phyloP scores from a whole-genome alignment of 2,329 filamentous ascomycete species.

The Colletotrichum echinochloae region DNA sequence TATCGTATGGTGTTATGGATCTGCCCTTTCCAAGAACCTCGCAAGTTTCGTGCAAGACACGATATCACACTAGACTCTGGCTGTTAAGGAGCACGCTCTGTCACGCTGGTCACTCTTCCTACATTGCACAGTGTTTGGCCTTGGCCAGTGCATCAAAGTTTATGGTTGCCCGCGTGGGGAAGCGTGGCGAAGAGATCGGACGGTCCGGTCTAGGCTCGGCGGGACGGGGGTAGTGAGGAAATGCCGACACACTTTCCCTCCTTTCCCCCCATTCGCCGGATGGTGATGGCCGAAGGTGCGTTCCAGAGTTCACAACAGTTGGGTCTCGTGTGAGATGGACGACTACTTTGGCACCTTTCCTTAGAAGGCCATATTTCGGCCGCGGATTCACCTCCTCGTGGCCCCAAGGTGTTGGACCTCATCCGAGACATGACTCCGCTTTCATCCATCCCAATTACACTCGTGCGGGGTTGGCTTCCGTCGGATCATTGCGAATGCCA shows the following conservation, averaged over 20 bases:
- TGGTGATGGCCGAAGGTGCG: conserved; percentile 1
- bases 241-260: conserved; percentile 8
- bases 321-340: conserved; percentile 9
- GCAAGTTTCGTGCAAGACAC: background rate
- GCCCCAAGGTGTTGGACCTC: background rate
- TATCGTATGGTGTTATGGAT: background rate
- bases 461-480: background rate
- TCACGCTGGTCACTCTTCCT: background rate
- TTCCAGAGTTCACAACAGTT: conserved; percentile 30
- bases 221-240: background rate
- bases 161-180: background rate
- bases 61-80: background rate
- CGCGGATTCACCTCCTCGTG: background rate
- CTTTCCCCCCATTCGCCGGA: background rate
- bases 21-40: no score
- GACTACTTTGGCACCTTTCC: background rate
- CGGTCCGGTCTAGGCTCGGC: conserved; percentile 15
- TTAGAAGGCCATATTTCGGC: background rate
- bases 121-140: background rate
- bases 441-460: background rate
- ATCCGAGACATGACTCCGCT: background rate
- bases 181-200: conserved; percentile 7
- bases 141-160: background rate
- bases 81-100: background rate
- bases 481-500: background rate